These are phyloP conservation scores for Lyophyllum decastes DNA, from an alignment of 768 basidiomycete genomes.

Conservation along the genomic window DNA sequence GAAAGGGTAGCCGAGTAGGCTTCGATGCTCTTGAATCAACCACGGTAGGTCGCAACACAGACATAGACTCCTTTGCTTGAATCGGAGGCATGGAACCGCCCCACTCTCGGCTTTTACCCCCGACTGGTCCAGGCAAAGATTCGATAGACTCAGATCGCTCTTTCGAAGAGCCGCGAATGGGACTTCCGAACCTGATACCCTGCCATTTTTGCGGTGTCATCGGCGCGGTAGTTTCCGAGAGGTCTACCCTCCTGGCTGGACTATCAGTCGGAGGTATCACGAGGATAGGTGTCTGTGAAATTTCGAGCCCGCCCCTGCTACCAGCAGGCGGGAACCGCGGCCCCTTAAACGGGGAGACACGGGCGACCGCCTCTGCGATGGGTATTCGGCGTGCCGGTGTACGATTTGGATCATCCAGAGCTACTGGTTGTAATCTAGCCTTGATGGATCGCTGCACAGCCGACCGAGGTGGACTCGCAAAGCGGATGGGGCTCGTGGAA, in stretches of 20 bases:
- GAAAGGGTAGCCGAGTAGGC: slow-evolving; percentile 33
- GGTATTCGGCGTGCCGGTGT: slow-evolving; percentile 71
- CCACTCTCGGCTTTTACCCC: slow-evolving; percentile 6
- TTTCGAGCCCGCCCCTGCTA: slow-evolving; percentile 11
- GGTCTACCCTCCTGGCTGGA: slow-evolving; percentile 41
- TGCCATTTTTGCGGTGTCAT: slow-evolving; percentile 30
- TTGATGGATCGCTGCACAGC: slow-evolving; percentile 29
- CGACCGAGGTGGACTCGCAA: slow-evolving; percentile 17
- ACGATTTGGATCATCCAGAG: slow-evolving; percentile 39
- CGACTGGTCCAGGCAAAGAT: slow-evolving; percentile 11
- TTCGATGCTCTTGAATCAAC: slow-evolving; percentile 4
- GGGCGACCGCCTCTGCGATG: slow-evolving; percentile 50
- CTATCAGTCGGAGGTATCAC: slow-evolving; percentile 36
- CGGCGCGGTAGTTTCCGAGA: slow-evolving; percentile 35
- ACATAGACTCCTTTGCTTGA: slow-evolving; percentile 13
- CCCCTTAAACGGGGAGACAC: slow-evolving; percentile 49
- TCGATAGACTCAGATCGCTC: slow-evolving; percentile 35
- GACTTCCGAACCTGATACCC: slow-evolving; percentile 27
- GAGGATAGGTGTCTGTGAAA: slow-evolving; percentile 25
- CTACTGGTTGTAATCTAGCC: slow-evolving; percentile 28
- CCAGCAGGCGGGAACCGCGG: slow-evolving; percentile 32
- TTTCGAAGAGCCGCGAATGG: slow-evolving; percentile 21
- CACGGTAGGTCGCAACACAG: background rate
- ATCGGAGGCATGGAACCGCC: slow-evolving; percentile 10
- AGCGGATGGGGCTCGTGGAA: slow-evolving; percentile 18